A percentile compares a stretch with the other conserved stretches of the same genome.
Evolutionary conservation across 2,329 filamentous ascomycete species (phyloP).

Genomic region (Fusarium concolor): DNA sequence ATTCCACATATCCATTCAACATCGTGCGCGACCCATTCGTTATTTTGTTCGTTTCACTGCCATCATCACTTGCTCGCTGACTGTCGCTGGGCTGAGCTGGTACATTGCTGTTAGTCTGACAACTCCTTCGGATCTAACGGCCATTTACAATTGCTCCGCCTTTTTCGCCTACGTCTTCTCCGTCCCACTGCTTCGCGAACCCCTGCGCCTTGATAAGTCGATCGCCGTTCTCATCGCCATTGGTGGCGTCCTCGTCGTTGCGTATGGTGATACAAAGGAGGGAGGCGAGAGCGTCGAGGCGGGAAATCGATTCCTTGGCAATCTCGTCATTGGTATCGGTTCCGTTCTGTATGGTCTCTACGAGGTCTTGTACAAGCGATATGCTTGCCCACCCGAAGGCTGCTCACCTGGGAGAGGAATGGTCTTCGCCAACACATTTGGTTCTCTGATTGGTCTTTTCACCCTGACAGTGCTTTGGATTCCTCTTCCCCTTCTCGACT

Average conservation of each 20-base stretch:
- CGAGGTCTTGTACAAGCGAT: slow-evolving; percentile 95
- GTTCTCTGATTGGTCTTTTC: slow-evolving; percentile 86
- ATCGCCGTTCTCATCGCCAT: slow-evolving; percentile 89
- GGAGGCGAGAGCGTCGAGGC: slow-evolving; percentile 60
- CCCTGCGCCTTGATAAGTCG: slow-evolving; percentile 84
- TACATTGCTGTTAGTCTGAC: slow-evolving; percentile 95
- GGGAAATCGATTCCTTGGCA: slow-evolving; percentile 80
- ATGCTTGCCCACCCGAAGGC: slow-evolving; percentile 92
- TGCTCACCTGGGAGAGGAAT: slow-evolving; percentile 87
- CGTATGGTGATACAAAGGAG: slow-evolving; percentile 81
- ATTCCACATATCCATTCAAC: slow-evolving; percentile 54
- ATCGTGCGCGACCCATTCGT: slow-evolving; percentile 58
- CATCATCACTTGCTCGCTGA: slow-evolving; percentile 86
- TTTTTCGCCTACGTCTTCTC: slow-evolving; percentile 99
- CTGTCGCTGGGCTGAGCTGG: slow-evolving; percentile 92
- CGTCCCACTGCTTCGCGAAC: slow-evolving; percentile 88
- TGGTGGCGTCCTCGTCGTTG: slow-evolving; percentile 90
- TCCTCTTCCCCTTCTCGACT: slow-evolving; percentile 85
- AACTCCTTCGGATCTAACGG: slow-evolving; percentile 91
- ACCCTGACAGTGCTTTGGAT: slow-evolving; percentile 92
- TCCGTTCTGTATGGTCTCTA: slow-evolving; percentile 96
- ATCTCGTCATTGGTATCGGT: slow-evolving; percentile 90
- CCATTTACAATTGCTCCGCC: slow-evolving; percentile 98
- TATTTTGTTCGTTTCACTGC: slow-evolving; percentile 86
- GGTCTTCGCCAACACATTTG: slow-evolving; percentile 95